Conservation (phyloP, 2,329 filamentous ascomycete species). For the Massarina eburnea region DNA sequence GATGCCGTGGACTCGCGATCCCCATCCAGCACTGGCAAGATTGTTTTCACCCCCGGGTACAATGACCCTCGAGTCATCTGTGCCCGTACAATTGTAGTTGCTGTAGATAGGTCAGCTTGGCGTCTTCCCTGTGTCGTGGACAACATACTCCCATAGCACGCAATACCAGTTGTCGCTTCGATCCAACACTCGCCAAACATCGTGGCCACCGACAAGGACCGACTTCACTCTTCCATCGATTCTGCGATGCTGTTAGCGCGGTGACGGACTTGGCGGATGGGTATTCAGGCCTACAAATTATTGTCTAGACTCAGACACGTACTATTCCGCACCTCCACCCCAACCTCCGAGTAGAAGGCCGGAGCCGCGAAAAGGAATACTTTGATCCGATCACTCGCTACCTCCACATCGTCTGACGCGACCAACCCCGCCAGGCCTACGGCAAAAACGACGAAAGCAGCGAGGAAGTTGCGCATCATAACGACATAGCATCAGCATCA, state of each 20-base stretch:
- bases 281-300: slow-evolving; percentile 27
- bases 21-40: slow-evolving; percentile 31
- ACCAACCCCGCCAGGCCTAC: not conserved
- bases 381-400: slow-evolving; percentile 25
- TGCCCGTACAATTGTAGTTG: slow-evolving; percentile 33
- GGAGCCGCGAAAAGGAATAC: slow-evolving; percentile 37
- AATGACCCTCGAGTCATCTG: slow-evolving; percentile 19
- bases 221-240: slow-evolving; percentile 38
- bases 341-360: slow-evolving; percentile 35
- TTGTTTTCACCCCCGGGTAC: slow-evolving; percentile 37
- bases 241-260: slow-evolving; percentile 11
- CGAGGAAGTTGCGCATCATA: not conserved
- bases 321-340: slow-evolving; percentile 32
- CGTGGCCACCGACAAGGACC: slow-evolving; percentile 33
- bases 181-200: slow-evolving; percentile 24
- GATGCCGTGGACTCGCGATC: slow-evolving; percentile 29
- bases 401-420: not conserved
- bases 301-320: slow-evolving; percentile 35
- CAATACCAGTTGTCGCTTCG: slow-evolving; percentile 38
- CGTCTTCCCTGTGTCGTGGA: not conserved
- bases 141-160: slow-evolving; percentile 36
- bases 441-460: not conserved
- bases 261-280: too few species aligned
- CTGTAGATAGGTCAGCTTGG: slow-evolving; percentile 17
- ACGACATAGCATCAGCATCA: not conserved